phyloP scores from a whole-genome alignment of 495 filamentous ascomycete species.

The Aspergillus sclerotiicarbonarius region DNA sequence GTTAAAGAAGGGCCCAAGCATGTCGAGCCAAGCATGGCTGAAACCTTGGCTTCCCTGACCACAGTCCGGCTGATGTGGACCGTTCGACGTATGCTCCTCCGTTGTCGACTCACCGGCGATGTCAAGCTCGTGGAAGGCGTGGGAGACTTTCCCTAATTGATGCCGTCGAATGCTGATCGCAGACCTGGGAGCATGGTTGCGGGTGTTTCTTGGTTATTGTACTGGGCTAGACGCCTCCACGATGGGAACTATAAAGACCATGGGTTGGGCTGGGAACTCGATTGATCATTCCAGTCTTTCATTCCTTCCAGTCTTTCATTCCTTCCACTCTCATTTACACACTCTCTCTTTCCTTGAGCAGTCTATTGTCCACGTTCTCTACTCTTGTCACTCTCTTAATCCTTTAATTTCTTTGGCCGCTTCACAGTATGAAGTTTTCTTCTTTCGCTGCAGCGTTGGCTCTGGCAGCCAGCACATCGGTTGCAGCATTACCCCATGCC shows the following conservation, averaged over 20 bases:
- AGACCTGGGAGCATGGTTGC: no score
- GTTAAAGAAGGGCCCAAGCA: no score
- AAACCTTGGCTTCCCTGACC: not conserved
- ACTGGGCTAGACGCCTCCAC: no score
- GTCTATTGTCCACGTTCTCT: not conserved
- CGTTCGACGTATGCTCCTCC: not conserved
- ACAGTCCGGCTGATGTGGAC: not conserved
- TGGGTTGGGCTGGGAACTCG: no score
- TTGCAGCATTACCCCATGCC: not conserved
- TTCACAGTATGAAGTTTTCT: conserved; percentile 2
- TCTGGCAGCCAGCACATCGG: conserved; percentile 7
- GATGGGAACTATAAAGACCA: no score
- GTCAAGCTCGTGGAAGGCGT: no score
- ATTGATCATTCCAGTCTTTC: no score
- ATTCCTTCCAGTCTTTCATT: not conserved
- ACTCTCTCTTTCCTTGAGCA: not conserved
- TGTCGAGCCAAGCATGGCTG: not conserved
- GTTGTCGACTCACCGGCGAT: no score
- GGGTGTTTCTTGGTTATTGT: no score
- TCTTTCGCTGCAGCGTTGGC: not conserved
- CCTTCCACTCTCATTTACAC: not conserved
- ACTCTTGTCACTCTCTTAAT: not conserved
- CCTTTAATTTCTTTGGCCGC: not conserved
- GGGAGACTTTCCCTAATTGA: no score
- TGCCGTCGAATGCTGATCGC: no score